Base-by-base conservation (phyloP, 352 stramenopile genomes). In the Bremia lactucae region DNA sequence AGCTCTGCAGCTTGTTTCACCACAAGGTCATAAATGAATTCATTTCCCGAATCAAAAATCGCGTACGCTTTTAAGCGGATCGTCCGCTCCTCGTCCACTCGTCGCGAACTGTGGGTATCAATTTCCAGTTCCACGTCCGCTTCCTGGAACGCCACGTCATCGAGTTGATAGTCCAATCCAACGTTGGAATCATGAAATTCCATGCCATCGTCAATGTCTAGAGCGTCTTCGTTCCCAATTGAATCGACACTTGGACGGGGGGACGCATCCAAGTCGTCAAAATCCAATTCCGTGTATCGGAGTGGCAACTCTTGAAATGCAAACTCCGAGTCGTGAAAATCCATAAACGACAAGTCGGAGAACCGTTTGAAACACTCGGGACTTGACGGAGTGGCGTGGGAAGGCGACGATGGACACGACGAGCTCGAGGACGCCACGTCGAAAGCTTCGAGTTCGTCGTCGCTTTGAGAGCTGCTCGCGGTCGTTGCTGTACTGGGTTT, bases 271-370 rank as follows among this genome's bases (percentile, higher is more conserved):
- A 50, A 68, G 39, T 68, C 62, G 25, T 69, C 46, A 33, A 69
- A 61, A 18, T 70, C 60, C 19, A 55, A 52, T 31, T 20, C 50
- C 9, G 51, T 72, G 3, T 48, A 42, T 10, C 58, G 58, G 15
- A 22, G 31, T 22, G 56, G 42, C 11, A 63, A 23, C 2, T 55
- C 66, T 38, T 65, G 59, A 24, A 77, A 47, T 1, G 63, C 53
- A 39, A 71, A 84, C 37, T 77, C 69, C 10, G 66, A 80, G 59
- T 84, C 72, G 53, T 84, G 68, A 54, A 84, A 82, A 31, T 75
- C 65, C 34, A 62, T 62, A 19, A 79, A 58, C n/a, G 67, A 73
- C 2, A 72, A 5, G 46, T 74, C 64, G 4, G 64, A 74, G 29
- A 74, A 68, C 5, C 64, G 64, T 22, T 65, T 59, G 44, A 68